Evolutionary conservation across 2,329 filamentous ascomycete species (phyloP).

Genomic region (Didymella keratinophila): DNA sequence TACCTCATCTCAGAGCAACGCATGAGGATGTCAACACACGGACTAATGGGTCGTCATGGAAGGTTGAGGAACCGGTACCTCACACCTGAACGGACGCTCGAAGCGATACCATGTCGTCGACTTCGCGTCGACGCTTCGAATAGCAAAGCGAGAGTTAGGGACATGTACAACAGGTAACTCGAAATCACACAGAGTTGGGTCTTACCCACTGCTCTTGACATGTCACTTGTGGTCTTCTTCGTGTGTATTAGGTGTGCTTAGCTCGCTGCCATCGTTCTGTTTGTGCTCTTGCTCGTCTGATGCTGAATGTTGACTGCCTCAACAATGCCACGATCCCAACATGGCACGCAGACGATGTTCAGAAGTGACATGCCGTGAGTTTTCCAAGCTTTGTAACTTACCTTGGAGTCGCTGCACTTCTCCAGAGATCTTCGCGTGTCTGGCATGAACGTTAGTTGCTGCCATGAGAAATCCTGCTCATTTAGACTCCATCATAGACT

Average conservation of each 20-base stretch:
- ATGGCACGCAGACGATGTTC: no score
- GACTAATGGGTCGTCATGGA: background rate
- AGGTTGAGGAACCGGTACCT: slow-evolving; percentile 15
- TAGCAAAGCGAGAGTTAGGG: background rate
- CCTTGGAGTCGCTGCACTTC: no score
- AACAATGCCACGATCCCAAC: no score
- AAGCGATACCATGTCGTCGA: slow-evolving; percentile 1
- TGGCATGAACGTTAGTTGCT: no score
- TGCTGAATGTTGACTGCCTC: background rate
- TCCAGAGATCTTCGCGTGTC: no score
- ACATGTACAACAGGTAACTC: slow-evolving; percentile 7
- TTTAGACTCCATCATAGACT: no score
- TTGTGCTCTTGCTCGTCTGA: background rate
- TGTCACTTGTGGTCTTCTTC: background rate
- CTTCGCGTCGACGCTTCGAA: background rate
- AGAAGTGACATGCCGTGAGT: no score
- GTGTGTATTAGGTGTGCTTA: no score
- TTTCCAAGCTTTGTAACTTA: no score
- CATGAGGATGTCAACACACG: background rate
- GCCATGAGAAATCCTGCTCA: no score
- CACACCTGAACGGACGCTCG: no score
- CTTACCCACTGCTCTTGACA: background rate
- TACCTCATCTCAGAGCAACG: background rate
- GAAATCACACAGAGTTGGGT: slow-evolving; percentile 10
- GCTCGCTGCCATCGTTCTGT: no score